phyloP scores from a whole-genome alignment of 192 early-diverging fungal genomes.

The Linnemannia hyalina region DNA sequence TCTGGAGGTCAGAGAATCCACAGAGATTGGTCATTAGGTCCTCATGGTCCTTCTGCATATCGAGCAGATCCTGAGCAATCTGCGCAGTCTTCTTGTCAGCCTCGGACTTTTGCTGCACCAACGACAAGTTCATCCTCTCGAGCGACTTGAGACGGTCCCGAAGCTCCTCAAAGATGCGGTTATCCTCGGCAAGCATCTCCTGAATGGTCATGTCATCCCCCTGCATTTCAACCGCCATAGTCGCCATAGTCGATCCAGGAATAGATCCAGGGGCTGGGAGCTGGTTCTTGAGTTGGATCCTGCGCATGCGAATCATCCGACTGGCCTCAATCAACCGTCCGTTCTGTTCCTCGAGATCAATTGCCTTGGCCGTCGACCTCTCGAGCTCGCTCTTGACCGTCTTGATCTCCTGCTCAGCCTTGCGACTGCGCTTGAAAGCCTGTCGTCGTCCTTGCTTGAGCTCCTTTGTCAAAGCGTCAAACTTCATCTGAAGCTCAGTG shows the following conservation, averaged over 20 bases:
- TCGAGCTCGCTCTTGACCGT: slow-evolving; percentile 44
- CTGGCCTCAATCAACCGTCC: slow-evolving; percentile 49
- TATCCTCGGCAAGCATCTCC: slow-evolving; percentile 53
- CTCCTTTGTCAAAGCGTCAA: slow-evolving; percentile 48
- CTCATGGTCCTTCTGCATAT: slow-evolving; percentile 39
- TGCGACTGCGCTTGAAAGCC: slow-evolving; percentile 44
- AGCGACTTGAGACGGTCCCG: slow-evolving; percentile 44
- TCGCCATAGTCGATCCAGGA: slow-evolving; percentile 51
- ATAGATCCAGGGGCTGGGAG: slow-evolving; percentile 53
- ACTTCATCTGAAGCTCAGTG: slow-evolving; percentile 31
- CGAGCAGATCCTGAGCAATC: slow-evolving; percentile 24
- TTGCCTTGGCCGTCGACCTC: slow-evolving; percentile 32
- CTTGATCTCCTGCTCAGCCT: slow-evolving; percentile 37
- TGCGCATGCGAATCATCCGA: slow-evolving; percentile 33
- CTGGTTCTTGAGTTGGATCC: slow-evolving; percentile 50
- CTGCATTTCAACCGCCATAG: slow-evolving; percentile 47
- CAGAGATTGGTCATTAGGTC: slow-evolving; percentile 26
- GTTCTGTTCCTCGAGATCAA: slow-evolving; percentile 50
- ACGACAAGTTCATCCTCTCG: slow-evolving; percentile 34
- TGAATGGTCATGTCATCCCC: slow-evolving; percentile 55
- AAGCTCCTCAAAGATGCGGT: slow-evolving; percentile 53
- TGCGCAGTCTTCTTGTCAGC: slow-evolving; percentile 38
- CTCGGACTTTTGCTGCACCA: slow-evolving; percentile 34
- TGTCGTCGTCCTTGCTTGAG: slow-evolving; percentile 48
- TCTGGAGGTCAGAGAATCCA: slow-evolving; percentile 26